These are phyloP conservation scores for Candida maris DNA, from an alignment of 805 yeast genomes.

Conservation along the genomic window DNA sequence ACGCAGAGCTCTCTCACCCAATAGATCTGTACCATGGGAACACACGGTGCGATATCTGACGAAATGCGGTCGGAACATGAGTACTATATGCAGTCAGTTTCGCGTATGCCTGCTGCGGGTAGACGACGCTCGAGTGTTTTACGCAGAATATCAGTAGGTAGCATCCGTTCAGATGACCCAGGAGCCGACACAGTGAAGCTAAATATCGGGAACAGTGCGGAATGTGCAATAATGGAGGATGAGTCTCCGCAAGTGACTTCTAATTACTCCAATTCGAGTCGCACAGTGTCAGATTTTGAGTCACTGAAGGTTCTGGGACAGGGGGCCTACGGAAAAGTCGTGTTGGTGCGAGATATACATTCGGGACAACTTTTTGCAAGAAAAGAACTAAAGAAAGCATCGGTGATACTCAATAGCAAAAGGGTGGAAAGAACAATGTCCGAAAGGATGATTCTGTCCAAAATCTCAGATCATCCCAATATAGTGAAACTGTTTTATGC, in stretches of 20 bases:
- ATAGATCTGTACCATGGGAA: no score
- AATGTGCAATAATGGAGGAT: slow-evolving; percentile 10
- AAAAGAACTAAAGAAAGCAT: slow-evolving; percentile 78
- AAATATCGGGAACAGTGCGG: slow-evolving; percentile 10
- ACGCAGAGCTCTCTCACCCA: no score
- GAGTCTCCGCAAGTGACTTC: neutral
- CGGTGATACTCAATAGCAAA: slow-evolving; percentile 51
- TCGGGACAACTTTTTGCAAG: slow-evolving; percentile 73
- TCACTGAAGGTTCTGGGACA: slow-evolving; percentile 72
- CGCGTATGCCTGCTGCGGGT: neutral
- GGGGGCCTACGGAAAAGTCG: slow-evolving; percentile 86
- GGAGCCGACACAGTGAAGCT: slow-evolving; percentile 6
- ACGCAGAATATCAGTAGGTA: slow-evolving; percentile 28
- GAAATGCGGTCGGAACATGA: no score
- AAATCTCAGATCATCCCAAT: slow-evolving; percentile 69
- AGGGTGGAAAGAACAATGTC: slow-evolving; percentile 71
- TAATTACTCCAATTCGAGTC: slow-evolving; percentile 4
- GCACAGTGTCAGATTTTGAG: slow-evolving; percentile 52
- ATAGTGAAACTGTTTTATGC: slow-evolving; percentile 83
- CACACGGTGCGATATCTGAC: no score
- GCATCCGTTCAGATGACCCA: slow-evolving; percentile 6
- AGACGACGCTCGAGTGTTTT: slow-evolving; percentile 28
- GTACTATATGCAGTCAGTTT: neutral
- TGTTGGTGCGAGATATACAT: slow-evolving; percentile 59
- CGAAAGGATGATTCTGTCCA: slow-evolving; percentile 62